A percentile compares a stretch with the other conserved stretches of the same genome.
Conservation (phyloP, 306 rosid genomes). For the Vicia villosa region DNA sequence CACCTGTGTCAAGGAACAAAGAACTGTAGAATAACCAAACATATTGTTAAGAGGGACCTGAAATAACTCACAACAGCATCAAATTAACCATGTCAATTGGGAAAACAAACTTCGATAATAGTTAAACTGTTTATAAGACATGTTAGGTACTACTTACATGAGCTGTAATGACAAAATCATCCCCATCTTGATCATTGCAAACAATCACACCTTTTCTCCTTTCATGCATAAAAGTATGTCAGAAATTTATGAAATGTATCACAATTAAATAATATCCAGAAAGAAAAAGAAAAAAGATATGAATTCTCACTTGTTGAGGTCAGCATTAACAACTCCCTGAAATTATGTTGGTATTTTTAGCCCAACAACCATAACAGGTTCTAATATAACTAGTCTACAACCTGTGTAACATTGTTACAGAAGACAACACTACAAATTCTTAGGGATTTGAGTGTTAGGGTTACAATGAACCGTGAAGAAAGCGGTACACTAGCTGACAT, state of each 20-base stretch:
- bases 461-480: slow-evolving; percentile 10
- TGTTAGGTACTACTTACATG: slow-evolving; percentile 53
- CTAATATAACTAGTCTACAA: slow-evolving; percentile 88
- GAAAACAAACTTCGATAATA: neutral
- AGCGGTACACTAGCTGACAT: slow-evolving; percentile 14
- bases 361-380: slow-evolving; percentile 97
- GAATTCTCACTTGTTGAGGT: slow-evolving; percentile 84
- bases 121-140: neutral
- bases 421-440: slow-evolving; percentile 25
- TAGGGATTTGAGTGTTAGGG: slow-evolving; percentile 13
- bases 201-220: slow-evolving; percentile 96
- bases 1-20: slow-evolving; percentile 97
- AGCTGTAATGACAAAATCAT: slow-evolving; percentile 88
- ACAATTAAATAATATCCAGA: neutral
- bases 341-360: slow-evolving; percentile 95
- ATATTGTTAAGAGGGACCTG: slow-evolving; percentile 96
- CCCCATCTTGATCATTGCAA: slow-evolving; percentile 99
- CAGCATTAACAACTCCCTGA: slow-evolving; percentile 97
- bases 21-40: slow-evolving; percentile 94
- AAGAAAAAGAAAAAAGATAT: neutral
- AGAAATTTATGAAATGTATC: slow-evolving; percentile 22
- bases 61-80: slow-evolving; percentile 30
- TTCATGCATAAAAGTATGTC: slow-evolving; percentile 28
- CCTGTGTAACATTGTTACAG: slow-evolving; percentile 72
- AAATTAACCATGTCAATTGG: slow-evolving; percentile 16